A percentile compares a stretch with the other conserved stretches of the same genome.
Conservation (phyloP, 768 basidiomycete genomes). For the Trichaptum fuscoviolaceum region DNA sequence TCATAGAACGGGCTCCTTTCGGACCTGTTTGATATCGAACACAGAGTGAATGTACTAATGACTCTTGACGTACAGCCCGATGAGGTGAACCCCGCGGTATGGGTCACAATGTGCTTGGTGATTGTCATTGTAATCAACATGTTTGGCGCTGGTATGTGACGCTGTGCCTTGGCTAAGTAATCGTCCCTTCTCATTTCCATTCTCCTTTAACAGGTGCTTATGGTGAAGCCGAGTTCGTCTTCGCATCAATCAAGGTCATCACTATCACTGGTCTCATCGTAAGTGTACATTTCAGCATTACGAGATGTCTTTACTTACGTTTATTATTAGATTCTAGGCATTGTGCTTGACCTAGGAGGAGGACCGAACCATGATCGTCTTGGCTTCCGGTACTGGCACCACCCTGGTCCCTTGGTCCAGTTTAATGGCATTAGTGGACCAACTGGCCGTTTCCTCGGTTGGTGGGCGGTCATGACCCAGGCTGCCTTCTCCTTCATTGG, state of each 20-base stretch:
- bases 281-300: background rate
- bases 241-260: conserved; percentile 50
- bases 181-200: background rate
- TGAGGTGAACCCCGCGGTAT: conserved; percentile 12
- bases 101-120: conserved; percentile 40
- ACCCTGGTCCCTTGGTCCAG: conserved; percentile 56
- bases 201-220: conserved; percentile 28
- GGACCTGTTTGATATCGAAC: background rate
- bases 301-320: conserved; percentile 8
- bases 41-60: background rate
- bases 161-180: background rate
- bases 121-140: conserved; percentile 44
- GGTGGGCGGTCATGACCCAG: conserved; percentile 49
- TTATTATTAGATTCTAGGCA: conserved; percentile 32
- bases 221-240: conserved; percentile 46
- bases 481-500: conserved; percentile 60
- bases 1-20: too few species aligned
- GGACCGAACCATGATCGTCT: conserved; percentile 48
- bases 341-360: conserved; percentile 54
- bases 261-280: conserved; percentile 37
- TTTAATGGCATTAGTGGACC: conserved; percentile 33
- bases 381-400: conserved; percentile 43
- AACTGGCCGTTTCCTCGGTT: conserved; percentile 46
- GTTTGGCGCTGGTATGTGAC: conserved; percentile 32
- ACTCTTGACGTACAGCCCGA: background rate